Conservation (phyloP, 768 basidiomycete genomes). For the Neoboletus magnificus region DNA sequence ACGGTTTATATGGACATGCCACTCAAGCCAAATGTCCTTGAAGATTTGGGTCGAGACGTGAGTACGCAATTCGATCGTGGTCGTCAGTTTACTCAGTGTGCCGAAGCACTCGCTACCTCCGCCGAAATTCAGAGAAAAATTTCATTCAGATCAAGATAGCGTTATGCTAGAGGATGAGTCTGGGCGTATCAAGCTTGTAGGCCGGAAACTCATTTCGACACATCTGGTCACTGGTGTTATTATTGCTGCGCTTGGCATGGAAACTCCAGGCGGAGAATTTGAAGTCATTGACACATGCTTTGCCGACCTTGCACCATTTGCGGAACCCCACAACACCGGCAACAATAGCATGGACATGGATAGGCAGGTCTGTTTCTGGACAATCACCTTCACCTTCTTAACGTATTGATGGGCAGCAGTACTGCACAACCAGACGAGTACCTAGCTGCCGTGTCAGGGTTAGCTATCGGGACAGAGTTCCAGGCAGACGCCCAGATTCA, state of each 20-base stretch:
- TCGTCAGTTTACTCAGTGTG: conserved; percentile 3
- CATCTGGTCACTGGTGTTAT: conserved; percentile 89
- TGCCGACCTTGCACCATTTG: conserved; percentile 69
- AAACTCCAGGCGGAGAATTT: conserved; percentile 87
- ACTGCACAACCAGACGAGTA: conserved; percentile 54
- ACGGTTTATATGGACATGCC: conserved; percentile 99
- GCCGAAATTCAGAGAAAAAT: conserved; percentile 72
- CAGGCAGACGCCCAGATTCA: conserved; percentile 71
- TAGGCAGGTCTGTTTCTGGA: conserved; percentile 35
- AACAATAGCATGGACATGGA: conserved; percentile 66
- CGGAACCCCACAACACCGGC: conserved; percentile 20
- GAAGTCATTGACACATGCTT: conserved; percentile 89
- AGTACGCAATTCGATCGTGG: conserved; percentile 30
- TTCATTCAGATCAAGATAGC: conserved; percentile 71
- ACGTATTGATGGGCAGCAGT: conserved; percentile 10
- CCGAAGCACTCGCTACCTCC: conserved; percentile 83
- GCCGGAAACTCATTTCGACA: conserved; percentile 58
- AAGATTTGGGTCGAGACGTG: conserved; percentile 92
- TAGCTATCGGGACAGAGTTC: conserved; percentile 67
- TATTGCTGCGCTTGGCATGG: conserved; percentile 84
- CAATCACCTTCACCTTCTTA: conserved; percentile 4
- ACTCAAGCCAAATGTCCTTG: conserved; percentile 95
- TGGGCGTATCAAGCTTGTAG: conserved; percentile 86
- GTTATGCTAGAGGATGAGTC: conserved; percentile 96
- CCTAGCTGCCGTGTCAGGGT: conserved; percentile 83